Evolutionary conservation across 1,284 basidiomycete species (phyloP), one percentile per base, ranked within the genome.

Genomic region (Naganishia liquefaciens): DNA sequence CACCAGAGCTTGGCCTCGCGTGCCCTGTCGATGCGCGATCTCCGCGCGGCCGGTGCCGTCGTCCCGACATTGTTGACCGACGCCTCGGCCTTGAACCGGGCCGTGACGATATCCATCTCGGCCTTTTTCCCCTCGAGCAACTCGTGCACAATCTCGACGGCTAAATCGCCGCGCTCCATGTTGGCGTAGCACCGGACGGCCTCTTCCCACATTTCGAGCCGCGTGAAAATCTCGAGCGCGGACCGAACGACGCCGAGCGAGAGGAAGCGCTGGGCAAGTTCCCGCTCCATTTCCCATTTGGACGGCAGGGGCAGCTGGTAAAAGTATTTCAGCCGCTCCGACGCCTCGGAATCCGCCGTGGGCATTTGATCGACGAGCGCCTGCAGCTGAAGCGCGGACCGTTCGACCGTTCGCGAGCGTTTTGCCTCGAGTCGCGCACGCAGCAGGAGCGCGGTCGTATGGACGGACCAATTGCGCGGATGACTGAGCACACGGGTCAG

Each of bases 181-280:
- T 86, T 82, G 68, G 88, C 86, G 81, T 88, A 89, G 76, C 93
- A 96, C 68, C 84, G 83, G 28, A 92, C 91, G 9, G 89, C 93
- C 69, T 96, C 90, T 79, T 95, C 93, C 93, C 93, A 97, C 91
- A 96, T 93, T 80, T 97, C 92, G 64, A 95, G 81, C 50, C 90
- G 84, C 76, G 91, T 89, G 75, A 93, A 97, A 65, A 96, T 93
- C 76, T 90, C 92, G 55, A 96, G 80, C 0, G 93, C 92, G 3
- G 89, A 91, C 70, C 87, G 87, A 64, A 89, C 82, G 63, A 94
- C 91, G 23, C 94, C 94, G 60, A 97, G 81, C 21, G 85, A 84
- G 66, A 91, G 80, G 79, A 89, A 93, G 49, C 91, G 85, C 71
- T 84, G 79, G 3, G 91, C 94, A 17, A 97, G 83, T 77, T 97